phyloP scores from a whole-genome alignment of 257 asterid species.

The Cynanchum wilfordii region DNA sequence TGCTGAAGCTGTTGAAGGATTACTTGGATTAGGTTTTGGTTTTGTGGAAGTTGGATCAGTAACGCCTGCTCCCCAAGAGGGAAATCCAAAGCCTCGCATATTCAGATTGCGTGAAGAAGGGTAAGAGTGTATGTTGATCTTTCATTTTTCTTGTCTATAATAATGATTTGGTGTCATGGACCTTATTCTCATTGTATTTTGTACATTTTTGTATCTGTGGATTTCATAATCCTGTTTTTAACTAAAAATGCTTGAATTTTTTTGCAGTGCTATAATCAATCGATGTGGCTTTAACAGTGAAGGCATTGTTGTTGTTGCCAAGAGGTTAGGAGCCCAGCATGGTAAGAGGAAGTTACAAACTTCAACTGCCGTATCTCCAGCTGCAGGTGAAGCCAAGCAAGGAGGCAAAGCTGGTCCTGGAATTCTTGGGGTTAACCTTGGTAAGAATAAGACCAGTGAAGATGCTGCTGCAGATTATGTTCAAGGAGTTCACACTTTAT shows the following conservation, averaged over 20 bases:
- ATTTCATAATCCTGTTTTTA: not conserved
- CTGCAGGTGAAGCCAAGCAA: constrained; percentile 66
- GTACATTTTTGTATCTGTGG: not conserved
- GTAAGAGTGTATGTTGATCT: constrained; percentile 34
- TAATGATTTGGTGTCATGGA: not conserved
- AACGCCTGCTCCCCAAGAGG: constrained; percentile 96
- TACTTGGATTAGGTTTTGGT: constrained; percentile 92
- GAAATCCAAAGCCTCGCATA: constrained; percentile 96
- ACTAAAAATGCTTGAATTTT: constrained; percentile 16
- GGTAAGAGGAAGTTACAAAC: constrained; percentile 95
- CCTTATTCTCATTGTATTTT: not conserved
- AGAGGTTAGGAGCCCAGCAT: constrained; percentile 91
- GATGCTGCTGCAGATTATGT: constrained; percentile 97
- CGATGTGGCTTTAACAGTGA: constrained; percentile 98
- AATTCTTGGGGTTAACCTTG: constrained; percentile 94
- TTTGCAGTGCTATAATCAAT: constrained; percentile 83
- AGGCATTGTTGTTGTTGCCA: constrained; percentile 96
- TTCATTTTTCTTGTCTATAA: not conserved
- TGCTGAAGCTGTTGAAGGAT: constrained; percentile 96
- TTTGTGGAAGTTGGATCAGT: constrained; percentile 99
- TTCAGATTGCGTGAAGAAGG: constrained; percentile 77
- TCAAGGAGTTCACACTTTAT: constrained; percentile 97
- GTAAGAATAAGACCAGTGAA: constrained; percentile 94
- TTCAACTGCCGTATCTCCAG: constrained; percentile 57
- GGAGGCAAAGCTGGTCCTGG: constrained; percentile 99